Evolutionary conservation across 805 yeast genomes (phyloP).

Genomic region (Ogataea pilisensis): DNA sequence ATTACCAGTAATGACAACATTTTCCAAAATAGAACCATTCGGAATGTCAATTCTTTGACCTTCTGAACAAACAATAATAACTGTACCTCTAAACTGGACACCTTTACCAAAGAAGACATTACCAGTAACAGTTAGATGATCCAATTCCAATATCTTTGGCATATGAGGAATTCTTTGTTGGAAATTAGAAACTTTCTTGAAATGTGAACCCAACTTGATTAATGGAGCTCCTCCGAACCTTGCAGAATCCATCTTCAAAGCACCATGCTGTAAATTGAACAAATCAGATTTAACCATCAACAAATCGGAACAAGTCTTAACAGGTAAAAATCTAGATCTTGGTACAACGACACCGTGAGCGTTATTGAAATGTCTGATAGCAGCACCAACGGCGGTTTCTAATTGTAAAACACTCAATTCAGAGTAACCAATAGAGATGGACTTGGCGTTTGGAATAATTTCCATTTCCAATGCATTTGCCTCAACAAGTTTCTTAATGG

Average conservation of each 20-base stretch:
- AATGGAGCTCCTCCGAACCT: constrained; percentile 92
- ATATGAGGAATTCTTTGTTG: constrained; percentile 87
- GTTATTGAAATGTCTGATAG: constrained; percentile 89
- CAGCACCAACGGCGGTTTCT: constrained; percentile 99
- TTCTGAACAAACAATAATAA: constrained; percentile 94
- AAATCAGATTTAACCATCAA: constrained; percentile 92
- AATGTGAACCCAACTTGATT: constrained; percentile 93
- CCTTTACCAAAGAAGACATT: constrained; percentile 87
- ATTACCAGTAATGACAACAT: constrained; percentile 96
- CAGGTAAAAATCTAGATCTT: constrained; percentile 96
- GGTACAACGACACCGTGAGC: constrained; percentile 99
- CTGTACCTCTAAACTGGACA: constrained; percentile 93
- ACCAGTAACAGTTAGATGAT: constrained; percentile 96
- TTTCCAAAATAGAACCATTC: constrained; percentile 90
- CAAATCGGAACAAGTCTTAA: constrained; percentile 94
- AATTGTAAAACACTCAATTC: constrained; percentile 88
- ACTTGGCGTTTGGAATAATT: constrained; percentile 91
- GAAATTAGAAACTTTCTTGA: constrained; percentile 92
- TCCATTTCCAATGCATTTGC: constrained; percentile 79
- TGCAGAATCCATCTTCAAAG: constrained; percentile 74
- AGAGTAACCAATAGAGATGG: constrained; percentile 69
- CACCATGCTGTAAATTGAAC: constrained; percentile 87
- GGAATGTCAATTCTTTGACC: constrained; percentile 97
- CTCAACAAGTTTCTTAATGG: constrained; percentile 89
- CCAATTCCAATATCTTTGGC: constrained; percentile 94